Base-by-base conservation (phyloP, 331 rosid genomes). In the Rhamnella rubrinervis region DNA sequence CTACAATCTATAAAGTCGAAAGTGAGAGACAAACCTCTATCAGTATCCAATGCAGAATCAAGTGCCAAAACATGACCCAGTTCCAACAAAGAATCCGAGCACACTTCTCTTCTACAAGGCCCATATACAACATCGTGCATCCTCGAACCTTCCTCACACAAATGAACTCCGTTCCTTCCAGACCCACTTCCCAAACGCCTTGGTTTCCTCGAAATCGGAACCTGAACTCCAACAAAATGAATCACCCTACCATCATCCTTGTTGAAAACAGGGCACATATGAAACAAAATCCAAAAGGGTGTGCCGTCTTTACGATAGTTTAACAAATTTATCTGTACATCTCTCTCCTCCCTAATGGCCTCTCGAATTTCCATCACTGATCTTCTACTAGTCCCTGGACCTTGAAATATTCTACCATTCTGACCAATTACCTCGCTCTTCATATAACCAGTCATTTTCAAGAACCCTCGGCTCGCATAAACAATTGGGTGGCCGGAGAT, bases 281-380 rank as follows among this genome's bases (percentile, higher is more conserved):
- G 83, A 70, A 95, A 83, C 64, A 95, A 63, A 77, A 89, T 83
- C 99, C 97, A 91, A 76, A 91, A 89, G 58, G 96, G 99, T 47
- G 83, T 77, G 52, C 97, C 92, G 8, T 91, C 97, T 52, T 84
- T 91, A 14, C 93, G 87, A 71, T 95, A 89, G 70, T 91, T 95
- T 79, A 95, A 70, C 81, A 95, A 59, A 67, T 71, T 85, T 50
- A 91, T 63, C 67, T 87, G 80, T 41, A 80, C 26, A 26, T 37
- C 64, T 50, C 85, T 82, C 76, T 91, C 99, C 31, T 83, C 88
- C 21, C 97, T 64, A 16, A 95, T 78, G 1, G 97, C 99, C 87
- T 95, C 99, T 4, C 96, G 84, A 47, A 95, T 81, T 60, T 83
- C 89, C 79, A 89, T 70, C 6, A 91, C 88, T 55, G 97, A 74